Evolutionary conservation across 2,329 filamentous ascomycete genomes (phyloP), one percentile per base, ranked within the genome.

Genomic region (Annulohypoxylon truncatum): DNA sequence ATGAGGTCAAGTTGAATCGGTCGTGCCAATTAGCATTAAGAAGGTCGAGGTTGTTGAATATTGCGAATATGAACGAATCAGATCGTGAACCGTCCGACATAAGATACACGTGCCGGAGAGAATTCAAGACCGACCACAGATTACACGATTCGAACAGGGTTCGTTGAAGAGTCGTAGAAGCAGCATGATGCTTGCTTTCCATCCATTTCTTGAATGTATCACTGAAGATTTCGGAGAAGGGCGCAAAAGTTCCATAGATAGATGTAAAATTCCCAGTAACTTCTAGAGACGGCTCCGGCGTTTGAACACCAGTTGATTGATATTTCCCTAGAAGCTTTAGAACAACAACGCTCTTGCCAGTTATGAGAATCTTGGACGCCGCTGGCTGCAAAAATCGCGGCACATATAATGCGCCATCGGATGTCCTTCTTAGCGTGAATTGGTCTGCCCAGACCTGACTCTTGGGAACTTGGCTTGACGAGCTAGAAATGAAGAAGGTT

Each of bases 281-380:
- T 38, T 87, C 82, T n/a, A 93, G 77, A 12, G 71, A 79, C 31
- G 80, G 83, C 67, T 84, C 85, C 55, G 68, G 63, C 71, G 55
- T 76, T 65, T 70, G 78, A 48, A 65, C 76, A 61, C 67, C 72
- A 72, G 74, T 50, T 51, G 78, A 72, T 51, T 81, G 76, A 64
- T 85, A 82, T 59, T 85, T 82, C 40, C 89, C 87, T 9, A 97
- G 82, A 50, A 90, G 87, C 65, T 90, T 90, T n/a, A 97, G 80
- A 46, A 97, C 91, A 0, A 96, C 88, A 59, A 96, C 90, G 72
- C 91, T 96, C 78, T 97, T 97, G 0, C 95, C 95, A 1, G 93
- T 90, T 0, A 90, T 93, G 73, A 97, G 95, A 35, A 97, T 93
- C 67, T 89, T 91, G 22, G 82, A 80, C 0, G 88, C 88, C 1